phyloP scores from a whole-genome alignment of 192 early-diverging fungal genomes.

The Backusella morwellensis region DNA sequence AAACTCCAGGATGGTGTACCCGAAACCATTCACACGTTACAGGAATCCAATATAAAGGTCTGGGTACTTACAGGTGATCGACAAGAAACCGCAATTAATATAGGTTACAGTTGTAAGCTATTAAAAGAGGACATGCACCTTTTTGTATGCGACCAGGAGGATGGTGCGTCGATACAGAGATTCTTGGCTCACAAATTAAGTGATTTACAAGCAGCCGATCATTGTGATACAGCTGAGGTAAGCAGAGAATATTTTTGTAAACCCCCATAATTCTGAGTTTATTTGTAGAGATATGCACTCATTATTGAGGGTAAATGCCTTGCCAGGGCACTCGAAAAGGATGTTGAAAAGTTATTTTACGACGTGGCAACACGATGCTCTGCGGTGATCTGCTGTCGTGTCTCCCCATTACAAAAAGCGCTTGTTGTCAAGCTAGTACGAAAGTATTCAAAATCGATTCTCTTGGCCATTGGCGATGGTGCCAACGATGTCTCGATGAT shows the following conservation, averaged over 20 bases:
- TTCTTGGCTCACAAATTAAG: slow-evolving; percentile 70
- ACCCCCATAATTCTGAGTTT: not conserved
- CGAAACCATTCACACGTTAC: slow-evolving; percentile 90
- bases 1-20: slow-evolving; percentile 95
- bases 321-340: slow-evolving; percentile 86
- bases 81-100: slow-evolving; percentile 97
- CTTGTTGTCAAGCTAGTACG: slow-evolving; percentile 94
- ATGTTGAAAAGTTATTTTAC: slow-evolving; percentile 70
- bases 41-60: slow-evolving; percentile 87
- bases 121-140: slow-evolving; percentile 91
- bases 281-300: slow-evolving; percentile 60
- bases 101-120: slow-evolving; percentile 90
- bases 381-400: slow-evolving; percentile 95
- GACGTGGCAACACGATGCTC: slow-evolving; percentile 89
- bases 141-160: slow-evolving; percentile 84
- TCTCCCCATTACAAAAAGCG: slow-evolving; percentile 96
- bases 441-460: slow-evolving; percentile 78
- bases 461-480: slow-evolving; percentile 94
- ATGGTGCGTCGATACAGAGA: slow-evolving; percentile 78
- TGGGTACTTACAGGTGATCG: slow-evolving; percentile 96
- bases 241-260: not conserved
- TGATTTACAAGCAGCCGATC: not conserved
- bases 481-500: slow-evolving; percentile 99
- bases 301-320: slow-evolving; percentile 92
- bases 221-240: not conserved